Evolutionary conservation across 2,329 filamentous ascomycete genomes (phyloP).

Genomic region (Aspergillus hiratsukae): DNA sequence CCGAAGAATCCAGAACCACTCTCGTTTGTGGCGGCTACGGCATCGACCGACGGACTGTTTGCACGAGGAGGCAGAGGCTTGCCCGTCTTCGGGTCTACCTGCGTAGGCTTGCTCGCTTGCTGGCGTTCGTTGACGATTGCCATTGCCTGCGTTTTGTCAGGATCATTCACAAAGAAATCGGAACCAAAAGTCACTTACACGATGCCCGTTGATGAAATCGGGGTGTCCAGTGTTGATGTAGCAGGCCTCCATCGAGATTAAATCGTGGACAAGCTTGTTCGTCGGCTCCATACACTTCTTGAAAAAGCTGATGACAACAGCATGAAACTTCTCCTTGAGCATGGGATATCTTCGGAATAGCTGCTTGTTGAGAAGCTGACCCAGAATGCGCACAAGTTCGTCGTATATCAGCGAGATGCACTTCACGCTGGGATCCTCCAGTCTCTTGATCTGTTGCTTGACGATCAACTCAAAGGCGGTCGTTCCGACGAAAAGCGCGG

Average conservation of each 20-base stretch:
- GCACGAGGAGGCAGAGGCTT: constrained; percentile 82
- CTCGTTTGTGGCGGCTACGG: constrained; percentile 42
- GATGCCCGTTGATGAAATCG: constrained; percentile 93
- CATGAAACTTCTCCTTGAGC: constrained; percentile 95
- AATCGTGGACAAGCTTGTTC: constrained; percentile 90
- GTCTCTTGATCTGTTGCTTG: constrained; percentile 94
- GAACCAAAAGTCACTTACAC: constrained; percentile 48
- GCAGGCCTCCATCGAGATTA: constrained; percentile 92
- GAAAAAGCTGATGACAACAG: constrained; percentile 88
- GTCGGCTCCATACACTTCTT: constrained; percentile 98
- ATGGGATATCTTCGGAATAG: constrained; percentile 89
- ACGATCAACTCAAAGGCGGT: constrained; percentile 98
- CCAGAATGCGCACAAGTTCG: constrained; percentile 90
- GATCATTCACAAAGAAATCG: not conserved
- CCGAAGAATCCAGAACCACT: constrained; percentile 86
- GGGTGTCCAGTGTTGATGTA: constrained; percentile 99
- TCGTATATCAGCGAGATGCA: constrained; percentile 97
- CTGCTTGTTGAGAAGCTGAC: constrained; percentile 80
- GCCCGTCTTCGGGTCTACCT: constrained; percentile 97
- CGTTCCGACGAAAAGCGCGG: constrained; percentile 93
- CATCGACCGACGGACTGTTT: constrained; percentile 67
- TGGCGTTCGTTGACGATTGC: constrained; percentile 94
- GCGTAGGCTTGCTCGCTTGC: constrained; percentile 74
- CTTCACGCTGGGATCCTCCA: constrained; percentile 95
- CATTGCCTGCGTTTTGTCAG: constrained; percentile 64